A percentile compares a stretch with the other conserved stretches of the same genome.
These are phyloP conservation scores for Calonectria henricotiae DNA, from an alignment of 2,329 filamentous ascomycete species.

Conservation along the genomic window DNA sequence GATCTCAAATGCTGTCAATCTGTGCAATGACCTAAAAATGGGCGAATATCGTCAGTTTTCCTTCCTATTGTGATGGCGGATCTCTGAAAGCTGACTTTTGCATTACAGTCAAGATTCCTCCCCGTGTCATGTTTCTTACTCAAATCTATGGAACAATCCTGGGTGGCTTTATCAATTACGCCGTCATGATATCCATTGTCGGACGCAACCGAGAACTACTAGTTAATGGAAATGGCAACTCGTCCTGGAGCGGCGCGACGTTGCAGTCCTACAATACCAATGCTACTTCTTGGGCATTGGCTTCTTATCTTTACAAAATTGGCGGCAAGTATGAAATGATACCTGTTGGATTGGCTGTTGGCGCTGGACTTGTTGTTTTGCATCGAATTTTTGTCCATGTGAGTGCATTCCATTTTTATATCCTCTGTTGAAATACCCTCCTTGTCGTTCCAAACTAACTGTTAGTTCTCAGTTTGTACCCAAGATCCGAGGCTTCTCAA, in stretches of 20 bases:
- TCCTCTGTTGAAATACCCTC: not conserved
- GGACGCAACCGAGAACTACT: slow-evolving; percentile 66
- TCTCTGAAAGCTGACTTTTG: slow-evolving; percentile 40
- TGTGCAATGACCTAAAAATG: slow-evolving; percentile 72
- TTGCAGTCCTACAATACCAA: slow-evolving; percentile 68
- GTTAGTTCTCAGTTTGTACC: slow-evolving; percentile 61
- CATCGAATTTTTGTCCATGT: slow-evolving; percentile 65
- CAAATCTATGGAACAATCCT: slow-evolving; percentile 72
- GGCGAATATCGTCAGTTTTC: slow-evolving; percentile 69
- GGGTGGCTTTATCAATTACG: slow-evolving; percentile 70
- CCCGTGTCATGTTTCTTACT: slow-evolving; percentile 70
- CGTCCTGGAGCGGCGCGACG: slow-evolving; percentile 69
- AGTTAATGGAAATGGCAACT: slow-evolving; percentile 63
- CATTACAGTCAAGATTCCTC: slow-evolving; percentile 69
- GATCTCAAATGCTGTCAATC: slow-evolving; percentile 66
- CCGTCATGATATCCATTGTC: slow-evolving; percentile 71
- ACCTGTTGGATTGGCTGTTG: slow-evolving; percentile 67
- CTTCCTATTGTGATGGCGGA: accelerated
- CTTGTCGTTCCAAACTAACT: slow-evolving; percentile 18
- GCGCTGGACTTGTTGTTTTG: slow-evolving; percentile 61
- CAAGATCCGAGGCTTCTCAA: slow-evolving; percentile 61
- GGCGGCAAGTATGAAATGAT: slow-evolving; percentile 65
- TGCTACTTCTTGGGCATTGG: slow-evolving; percentile 67
- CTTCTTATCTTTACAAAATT: slow-evolving; percentile 68
- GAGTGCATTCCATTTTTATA: slow-evolving; percentile 38